Percentiles rank a stretch among this genome's conserved stretches.
These are phyloP conservation scores for Misopates orontium DNA, from an alignment of 257 asterid species.

Conservation along the genomic window DNA sequence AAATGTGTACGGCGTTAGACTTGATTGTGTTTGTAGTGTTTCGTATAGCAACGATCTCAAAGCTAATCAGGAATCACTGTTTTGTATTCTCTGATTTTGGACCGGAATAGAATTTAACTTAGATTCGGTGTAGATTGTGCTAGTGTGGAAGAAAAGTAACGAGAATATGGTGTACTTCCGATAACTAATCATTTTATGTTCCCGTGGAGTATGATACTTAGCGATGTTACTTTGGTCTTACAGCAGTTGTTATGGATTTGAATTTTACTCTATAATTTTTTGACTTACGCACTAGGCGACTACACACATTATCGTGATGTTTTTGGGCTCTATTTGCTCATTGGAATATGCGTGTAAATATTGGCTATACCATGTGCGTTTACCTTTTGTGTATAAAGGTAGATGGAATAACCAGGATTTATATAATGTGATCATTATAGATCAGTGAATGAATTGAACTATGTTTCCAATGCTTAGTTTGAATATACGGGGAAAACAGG, in stretches of 20 bases:
- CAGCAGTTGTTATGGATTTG: not conserved
- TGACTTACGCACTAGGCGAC: too few species aligned
- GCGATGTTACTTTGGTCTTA: not conserved
- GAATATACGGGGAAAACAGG: not conserved
- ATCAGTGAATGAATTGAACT: not conserved
- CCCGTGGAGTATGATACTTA: not conserved
- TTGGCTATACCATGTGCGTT: too few species aligned
- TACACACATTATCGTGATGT: not conserved
- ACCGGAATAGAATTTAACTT: too few species aligned
- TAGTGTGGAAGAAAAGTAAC: not conserved
- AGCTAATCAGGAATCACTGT: not conserved
- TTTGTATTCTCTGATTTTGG: not conserved
- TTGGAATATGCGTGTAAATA: not conserved
- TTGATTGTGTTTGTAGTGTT: not conserved
- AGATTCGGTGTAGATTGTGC: too few species aligned
- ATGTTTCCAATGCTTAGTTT: not conserved
- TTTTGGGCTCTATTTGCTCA: not conserved
- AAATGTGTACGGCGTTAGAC: too few species aligned
- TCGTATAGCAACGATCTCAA: not conserved
- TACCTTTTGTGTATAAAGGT: too few species aligned
- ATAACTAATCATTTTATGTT: not conserved
- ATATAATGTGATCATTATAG: slow-evolving; percentile 8
- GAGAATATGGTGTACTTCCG: too few species aligned
- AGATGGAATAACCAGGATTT: too few species aligned
- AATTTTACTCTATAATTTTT: too few species aligned